phyloP scores from a whole-genome alignment of 2,329 filamentous ascomycete genomes.

The Cladophialophora chaetospira region DNA sequence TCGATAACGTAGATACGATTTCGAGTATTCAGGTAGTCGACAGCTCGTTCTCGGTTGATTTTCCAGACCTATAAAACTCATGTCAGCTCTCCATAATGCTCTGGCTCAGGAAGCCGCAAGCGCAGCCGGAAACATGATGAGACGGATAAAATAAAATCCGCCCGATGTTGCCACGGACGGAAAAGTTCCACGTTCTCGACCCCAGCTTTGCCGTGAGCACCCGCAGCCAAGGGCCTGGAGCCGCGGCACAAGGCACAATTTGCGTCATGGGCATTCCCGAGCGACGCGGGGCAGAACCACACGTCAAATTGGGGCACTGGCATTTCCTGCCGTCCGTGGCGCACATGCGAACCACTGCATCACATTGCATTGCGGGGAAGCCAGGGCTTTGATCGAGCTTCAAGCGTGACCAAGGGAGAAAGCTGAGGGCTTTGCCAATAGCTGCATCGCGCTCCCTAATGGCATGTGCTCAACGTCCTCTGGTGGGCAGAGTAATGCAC shows the following conservation, averaged over 20 bases:
- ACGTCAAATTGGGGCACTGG: neutral
- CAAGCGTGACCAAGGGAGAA: neutral
- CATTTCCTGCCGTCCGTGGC: constrained; percentile 13
- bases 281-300: constrained; percentile 24
- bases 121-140: neutral
- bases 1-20: constrained; percentile 99
- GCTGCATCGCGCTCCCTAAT: neutral
- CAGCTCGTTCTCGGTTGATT: constrained; percentile 97
- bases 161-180: neutral
- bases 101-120: neutral
- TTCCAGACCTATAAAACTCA: constrained; percentile 77
- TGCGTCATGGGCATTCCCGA: constrained; percentile 22
- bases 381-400: neutral
- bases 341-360: constrained; percentile 12
- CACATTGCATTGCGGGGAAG: constrained; percentile 17
- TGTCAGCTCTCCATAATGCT: neutral
- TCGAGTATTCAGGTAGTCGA: constrained; percentile 98
- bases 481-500: constrained; percentile 31
- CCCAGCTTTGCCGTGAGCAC: constrained; percentile 13
- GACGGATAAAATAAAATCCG: neutral
- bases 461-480: constrained; percentile 2
- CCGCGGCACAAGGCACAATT: constrained; percentile 7
- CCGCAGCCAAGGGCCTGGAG: constrained; percentile 21
- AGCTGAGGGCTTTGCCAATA: neutral
- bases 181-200: neutral